Conservation (phyloP, 169 alveolate genomes). For the Cyclospora cayetanensis region DNA sequence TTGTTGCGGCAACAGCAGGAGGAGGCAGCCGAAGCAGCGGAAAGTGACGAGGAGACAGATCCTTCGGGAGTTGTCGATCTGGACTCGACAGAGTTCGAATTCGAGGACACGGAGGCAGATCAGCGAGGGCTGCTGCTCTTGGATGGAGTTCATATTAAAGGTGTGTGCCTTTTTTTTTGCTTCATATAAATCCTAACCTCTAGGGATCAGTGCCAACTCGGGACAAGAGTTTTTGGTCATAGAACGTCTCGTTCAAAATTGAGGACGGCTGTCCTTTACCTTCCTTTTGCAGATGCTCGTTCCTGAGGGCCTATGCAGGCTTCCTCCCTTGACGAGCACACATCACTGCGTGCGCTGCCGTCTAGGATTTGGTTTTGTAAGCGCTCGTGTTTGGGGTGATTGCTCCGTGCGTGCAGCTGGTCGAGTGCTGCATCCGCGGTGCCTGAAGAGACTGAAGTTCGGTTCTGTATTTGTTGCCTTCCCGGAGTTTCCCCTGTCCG, state of each 20-base stretch:
- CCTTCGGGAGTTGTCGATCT: not conserved
- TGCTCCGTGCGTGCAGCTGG: not conserved
- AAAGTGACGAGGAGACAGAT: not conserved
- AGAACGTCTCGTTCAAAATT: no score
- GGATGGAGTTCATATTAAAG: not conserved
- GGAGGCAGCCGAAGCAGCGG: constrained; percentile 11
- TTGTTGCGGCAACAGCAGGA: constrained; percentile 1
- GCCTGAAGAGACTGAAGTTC: constrained; percentile 15
- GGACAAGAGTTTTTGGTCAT: no score
- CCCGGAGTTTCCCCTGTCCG: not conserved
- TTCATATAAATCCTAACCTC: no score
- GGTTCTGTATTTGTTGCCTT: not conserved
- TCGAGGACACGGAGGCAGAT: constrained; percentile 36
- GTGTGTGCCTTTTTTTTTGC: no score
- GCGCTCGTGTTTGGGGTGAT: not conserved
- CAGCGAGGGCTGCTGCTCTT: not conserved
- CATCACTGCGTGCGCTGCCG: not conserved
- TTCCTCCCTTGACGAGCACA: no score
- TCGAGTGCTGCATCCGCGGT: not conserved
- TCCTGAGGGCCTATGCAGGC: no score
- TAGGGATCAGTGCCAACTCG: no score
- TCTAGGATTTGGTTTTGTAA: not conserved
- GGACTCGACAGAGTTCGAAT: not conserved
- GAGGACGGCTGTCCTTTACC: no score
- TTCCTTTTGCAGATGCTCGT: no score